Conservation (phyloP, 345 rosid genomes). For the Ricinus communis region DNA sequence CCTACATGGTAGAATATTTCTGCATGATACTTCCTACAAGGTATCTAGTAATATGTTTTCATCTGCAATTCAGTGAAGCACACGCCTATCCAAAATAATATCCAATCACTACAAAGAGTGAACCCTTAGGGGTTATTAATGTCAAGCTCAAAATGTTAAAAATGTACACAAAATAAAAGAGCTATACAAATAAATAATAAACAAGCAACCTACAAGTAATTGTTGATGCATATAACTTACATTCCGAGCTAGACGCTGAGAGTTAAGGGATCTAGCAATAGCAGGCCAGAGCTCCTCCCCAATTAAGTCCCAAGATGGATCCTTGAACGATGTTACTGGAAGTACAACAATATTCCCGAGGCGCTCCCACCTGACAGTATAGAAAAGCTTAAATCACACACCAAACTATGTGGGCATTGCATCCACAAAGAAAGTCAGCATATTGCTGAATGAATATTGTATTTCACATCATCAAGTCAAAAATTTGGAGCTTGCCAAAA, state of each 20-base stretch:
- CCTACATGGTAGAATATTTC: background rate
- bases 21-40: too few relatives aligned
- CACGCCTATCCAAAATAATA: background rate
- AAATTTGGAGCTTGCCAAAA: background rate
- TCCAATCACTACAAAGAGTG: background rate
- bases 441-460: background rate
- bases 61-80: background rate
- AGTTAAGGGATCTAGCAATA: conserved; percentile 59
- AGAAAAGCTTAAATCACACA: background rate
- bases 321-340: conserved; percentile 71
- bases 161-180: background rate
- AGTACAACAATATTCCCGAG: conserved; percentile 87
- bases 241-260: conserved; percentile 73
- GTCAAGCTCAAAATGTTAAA: background rate
- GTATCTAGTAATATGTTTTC: background rate
- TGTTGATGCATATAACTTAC: conserved; percentile 40
- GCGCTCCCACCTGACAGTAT: conserved; percentile 73
- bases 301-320: conserved; percentile 68
- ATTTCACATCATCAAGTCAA: background rate
- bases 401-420: background rate
- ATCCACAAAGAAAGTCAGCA: background rate
- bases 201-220: background rate
- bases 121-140: too few relatives aligned
- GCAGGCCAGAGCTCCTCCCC: conserved; percentile 72
- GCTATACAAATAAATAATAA: background rate